Conservation (phyloP, 106 monocot genomes). For the Dactylorhiza incarnata region DNA sequence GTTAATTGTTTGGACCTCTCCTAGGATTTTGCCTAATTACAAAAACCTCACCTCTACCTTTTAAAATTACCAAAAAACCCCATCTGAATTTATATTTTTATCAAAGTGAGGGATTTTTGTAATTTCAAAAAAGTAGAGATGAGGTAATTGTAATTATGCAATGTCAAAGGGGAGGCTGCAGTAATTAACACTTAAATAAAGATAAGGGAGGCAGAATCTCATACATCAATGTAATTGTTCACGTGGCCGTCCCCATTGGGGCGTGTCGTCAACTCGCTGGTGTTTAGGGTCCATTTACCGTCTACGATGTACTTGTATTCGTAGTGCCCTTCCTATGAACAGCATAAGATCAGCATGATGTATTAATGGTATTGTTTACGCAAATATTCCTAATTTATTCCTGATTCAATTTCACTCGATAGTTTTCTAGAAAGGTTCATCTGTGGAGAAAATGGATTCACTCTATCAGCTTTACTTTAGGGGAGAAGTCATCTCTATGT, state of each 20-base stretch:
- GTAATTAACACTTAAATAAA: too few species aligned
- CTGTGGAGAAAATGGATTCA: background rate
- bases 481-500: background rate
- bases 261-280: constrained; percentile 44
- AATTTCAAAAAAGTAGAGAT: too few species aligned
- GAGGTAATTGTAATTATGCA: too few species aligned
- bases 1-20: too few species aligned
- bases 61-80: too few species aligned
- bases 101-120: background rate
- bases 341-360: background rate
- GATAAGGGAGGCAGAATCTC: background rate
- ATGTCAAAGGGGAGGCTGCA: too few species aligned
- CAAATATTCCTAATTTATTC: background rate
- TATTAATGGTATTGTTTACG: background rate
- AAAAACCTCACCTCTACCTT: too few species aligned
- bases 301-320: constrained; percentile 95
- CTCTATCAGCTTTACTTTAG: background rate
- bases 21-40: too few species aligned
- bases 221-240: constrained; percentile 47
- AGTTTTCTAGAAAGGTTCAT: background rate
- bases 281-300: constrained; percentile 70
- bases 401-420: background rate
- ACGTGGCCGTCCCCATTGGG: constrained; percentile 74
- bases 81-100: background rate
- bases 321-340: constrained; percentile 64